Base-by-base conservation (phyloP, 176 grass and related monocot genomes). In the Hordeum vulgare region DNA sequence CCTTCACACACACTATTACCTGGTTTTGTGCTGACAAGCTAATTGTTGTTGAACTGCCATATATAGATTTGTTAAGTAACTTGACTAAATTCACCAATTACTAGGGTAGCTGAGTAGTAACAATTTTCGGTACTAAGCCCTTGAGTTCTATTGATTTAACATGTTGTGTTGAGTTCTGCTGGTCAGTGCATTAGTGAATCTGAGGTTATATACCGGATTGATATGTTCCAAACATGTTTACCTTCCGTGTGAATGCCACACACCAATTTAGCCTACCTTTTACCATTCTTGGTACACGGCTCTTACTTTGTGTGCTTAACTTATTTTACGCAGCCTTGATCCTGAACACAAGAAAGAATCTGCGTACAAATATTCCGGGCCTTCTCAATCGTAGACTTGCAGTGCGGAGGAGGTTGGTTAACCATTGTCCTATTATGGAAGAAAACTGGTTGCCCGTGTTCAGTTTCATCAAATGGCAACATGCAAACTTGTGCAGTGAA, bases 281-380 rank as follows among this genome's bases (percentile, higher is more conserved):
- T 40, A 39, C n/a, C 4, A 7, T 58, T 82, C 14, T 61, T 60
- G 34, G 77, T 17, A 31, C 37, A 61, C 47, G 4, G 18, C 28
- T 37, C 12, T 67, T 77, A 54, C 60, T 66, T 23, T 64, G 20
- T 71, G 59, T 56, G 40, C 39, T 54, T 29, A 62, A 72, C 25
- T 66, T 39, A 1, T 77, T 85, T 75, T 81, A 63, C 81, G 70
- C 89, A 98, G 93, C 81, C 89, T 98, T 49, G 96, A 98, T 96
- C 96, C 96, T 90, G 93, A 95, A 51, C 93, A 81, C 81, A 98
- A 96, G 83, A 98, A 85, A 88, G 96, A 96, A 89, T 98, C 96
- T 3, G 84, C 83, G 63, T 92, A 90, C 76, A 98, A 98, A 86
- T 98, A 98, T 76, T 31, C 47, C 1, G 96, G 93, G 51, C 83